Base-by-base conservation (phyloP, 2,329 filamentous ascomycete species). In the Davidsoniella eucalypti region DNA sequence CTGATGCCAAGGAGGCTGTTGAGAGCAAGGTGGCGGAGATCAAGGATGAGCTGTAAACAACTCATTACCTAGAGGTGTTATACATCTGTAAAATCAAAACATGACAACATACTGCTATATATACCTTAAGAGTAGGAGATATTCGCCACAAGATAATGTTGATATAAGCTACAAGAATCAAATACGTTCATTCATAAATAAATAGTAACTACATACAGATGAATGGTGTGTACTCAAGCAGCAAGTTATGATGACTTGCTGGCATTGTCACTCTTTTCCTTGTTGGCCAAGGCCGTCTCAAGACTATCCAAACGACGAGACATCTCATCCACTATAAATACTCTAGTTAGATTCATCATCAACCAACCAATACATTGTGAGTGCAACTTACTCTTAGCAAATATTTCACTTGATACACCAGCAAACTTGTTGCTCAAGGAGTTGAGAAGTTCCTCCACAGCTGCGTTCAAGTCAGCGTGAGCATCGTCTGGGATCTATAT, bases 361-460 rank as follows among this genome's bases (percentile, higher is more conserved):
- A 84, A 67, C 94, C 94, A 37, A 82, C 76, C 58, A 94, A 86
- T 53, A 94, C 17, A 17, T n/a, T 23, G 8, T 25, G 10, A 2
- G 9, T 16, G 16, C 54, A 48, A 68, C 80, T 62, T 65, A 94
- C 87, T 85, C 67, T 94, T 94, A 37, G 82, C 76, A 58, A 94
- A 86, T 53, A 95, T 82, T 65, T 94, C 88, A 53, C 78, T 82
- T 7, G 86, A 93, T 4, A 94, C 80, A 10, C 76, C 78, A 17
- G 84, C 80, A 63, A 94, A 94, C 63, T 94, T 94, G 63, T 78
- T 82, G 47, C 84, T 85, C 0, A 95, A 68, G 43, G 86, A 82
- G 61, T 88, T 87, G 3, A 95, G 69, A 2, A 95, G 73, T 39
- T 94, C 86, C 58, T 95, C 88, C 1, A 95, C 82, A 1, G 87